Evolutionary conservation across 2,329 filamentous ascomycete genomes (phyloP), one percentile per base, ranked within the genome.

Genomic region (Aspergillus flavus): DNA sequence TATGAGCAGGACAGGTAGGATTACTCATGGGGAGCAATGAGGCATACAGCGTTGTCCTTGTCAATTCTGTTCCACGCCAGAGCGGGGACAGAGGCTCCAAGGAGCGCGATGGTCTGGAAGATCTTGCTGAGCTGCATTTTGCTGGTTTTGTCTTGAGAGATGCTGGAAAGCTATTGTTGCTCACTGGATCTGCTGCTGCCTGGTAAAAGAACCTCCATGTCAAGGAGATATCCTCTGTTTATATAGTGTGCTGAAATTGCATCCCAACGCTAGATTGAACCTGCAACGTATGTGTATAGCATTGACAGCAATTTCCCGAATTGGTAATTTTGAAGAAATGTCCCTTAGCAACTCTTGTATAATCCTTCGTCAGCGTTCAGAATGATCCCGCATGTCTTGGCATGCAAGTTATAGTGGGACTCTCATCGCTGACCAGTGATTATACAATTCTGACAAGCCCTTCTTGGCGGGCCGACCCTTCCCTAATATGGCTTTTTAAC

Each of bases 21-120:
- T 12, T 46, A 11, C 23, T 48, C n/a, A 4, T 10, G 39, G 2
- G n/a, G 16, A 9, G 4, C 6, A 28, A 9, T 3, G 34, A 19
- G 11, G 4, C 69, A 59, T 61, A 70, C 71, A 11, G 71, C 70
- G 19, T 72, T 69, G 59, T 71, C 62, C 57, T 72, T 71, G 64
- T 72, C 66, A 19, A 72, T 62, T 58, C 70, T 61, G 63, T 72
- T 72, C 71, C 71, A 72, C 23, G 68, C 71, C 57, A 63, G 63
- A 30, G 60, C 68, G 9, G 69, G 64, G 5, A 65, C 50, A 11
- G 68, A 66, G 2, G 68, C 61, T 39, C 66, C 69, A 30, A 71
- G 61, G 30, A 71, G 60, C 14, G 65, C 55, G 14, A 59, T 61
- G 21, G 63, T 53, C 57, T 65, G 62, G 60, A 88, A 57, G 39